These are phyloP conservation scores for Chrysopogon serrulatus DNA, from an alignment of 176 grass and related monocot species.

Conservation along the genomic window DNA sequence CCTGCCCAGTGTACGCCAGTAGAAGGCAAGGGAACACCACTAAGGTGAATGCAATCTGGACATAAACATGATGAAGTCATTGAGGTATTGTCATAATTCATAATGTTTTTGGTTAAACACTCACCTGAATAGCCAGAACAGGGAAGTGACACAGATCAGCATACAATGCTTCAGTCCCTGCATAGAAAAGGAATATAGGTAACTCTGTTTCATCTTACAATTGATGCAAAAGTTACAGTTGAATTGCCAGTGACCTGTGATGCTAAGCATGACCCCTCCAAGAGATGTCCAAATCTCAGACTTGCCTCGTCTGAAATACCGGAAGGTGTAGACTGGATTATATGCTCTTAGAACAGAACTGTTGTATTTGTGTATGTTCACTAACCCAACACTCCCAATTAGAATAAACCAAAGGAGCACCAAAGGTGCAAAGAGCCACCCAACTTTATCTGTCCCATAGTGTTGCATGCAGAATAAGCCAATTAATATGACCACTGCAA, in stretches of 20 bases:
- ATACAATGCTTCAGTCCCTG: conserved; percentile 92
- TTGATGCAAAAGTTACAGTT: not conserved
- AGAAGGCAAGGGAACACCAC: conserved; percentile 87
- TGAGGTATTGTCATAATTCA: conserved; percentile 8
- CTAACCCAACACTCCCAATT: conserved; percentile 60
- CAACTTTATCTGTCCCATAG: not conserved
- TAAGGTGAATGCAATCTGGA: conserved; percentile 74
- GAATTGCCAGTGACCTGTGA: conserved; percentile 54
- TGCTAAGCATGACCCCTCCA: conserved; percentile 90
- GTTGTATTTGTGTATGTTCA: conserved; percentile 74
- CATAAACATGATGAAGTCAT: conserved; percentile 18
- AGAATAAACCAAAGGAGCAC: conserved; percentile 70
- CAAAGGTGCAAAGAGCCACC: too few species aligned
- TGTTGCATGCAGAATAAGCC: too few species aligned
- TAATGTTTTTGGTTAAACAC: not conserved
- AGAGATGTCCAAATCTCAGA: conserved; percentile 66
- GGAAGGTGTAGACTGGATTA: conserved; percentile 61
- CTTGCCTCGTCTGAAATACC: conserved; percentile 52
- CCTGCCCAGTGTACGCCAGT: conserved; percentile 85
- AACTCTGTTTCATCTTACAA: conserved; percentile 18
- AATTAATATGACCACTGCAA: conserved; percentile 26
- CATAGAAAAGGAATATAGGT: conserved; percentile 24
- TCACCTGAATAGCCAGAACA: conserved; percentile 78
- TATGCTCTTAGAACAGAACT: conserved; percentile 73
- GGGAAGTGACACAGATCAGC: conserved; percentile 93